Evolutionary conservation across 768 basidiomycete species (phyloP), one percentile per base, ranked within the genome.

Genomic region (Boletus rufocinnamomeus): DNA sequence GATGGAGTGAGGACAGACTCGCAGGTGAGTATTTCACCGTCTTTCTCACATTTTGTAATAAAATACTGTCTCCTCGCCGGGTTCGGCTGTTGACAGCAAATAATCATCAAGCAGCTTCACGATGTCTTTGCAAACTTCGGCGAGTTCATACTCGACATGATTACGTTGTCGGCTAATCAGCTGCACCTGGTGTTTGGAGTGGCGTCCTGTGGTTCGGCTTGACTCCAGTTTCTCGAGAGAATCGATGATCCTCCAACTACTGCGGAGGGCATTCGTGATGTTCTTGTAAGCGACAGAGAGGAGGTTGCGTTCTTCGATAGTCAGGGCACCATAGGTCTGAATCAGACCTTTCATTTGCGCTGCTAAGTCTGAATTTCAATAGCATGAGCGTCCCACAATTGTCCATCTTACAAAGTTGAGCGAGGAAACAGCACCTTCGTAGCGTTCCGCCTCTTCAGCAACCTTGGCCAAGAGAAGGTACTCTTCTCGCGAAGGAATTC

Each of bases 271-370:
- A 66, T 91, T 91, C 21, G 91, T 95, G 62, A 89, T 79, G 73
- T 93, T 93, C 82, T 95, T 95, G 80, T 92, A 94, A 28, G 93
- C 92, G 59, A 93, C 84, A 4, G 92, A 94, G 57, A 94, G 83
- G 37, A 95, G 80, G 73, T 91, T 94, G 66, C 93, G 89, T 76
- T 95, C 92, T 70, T 95, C 92, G 63, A 88, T 81, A 50, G 86
- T 85, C 62, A 93, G 82, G 57, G 85, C 82, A 64, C 86, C 85
- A 64, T 84, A 84, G 47, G 82, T 79, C 54, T 83, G 81, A 71
- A 87, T 83, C 61, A 93, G 83, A 43, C 77, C 74, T 79, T 92
- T 93, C 77, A 93, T 86, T 75, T 90, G 87, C 59, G 80, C 75
- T 63, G 92, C 84, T 62, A 91, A 87, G 71, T 93, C 88, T 90